phyloP scores from a whole-genome alignment of 176 grass and related monocot species.

The Hyparrhenia diplandra region DNA sequence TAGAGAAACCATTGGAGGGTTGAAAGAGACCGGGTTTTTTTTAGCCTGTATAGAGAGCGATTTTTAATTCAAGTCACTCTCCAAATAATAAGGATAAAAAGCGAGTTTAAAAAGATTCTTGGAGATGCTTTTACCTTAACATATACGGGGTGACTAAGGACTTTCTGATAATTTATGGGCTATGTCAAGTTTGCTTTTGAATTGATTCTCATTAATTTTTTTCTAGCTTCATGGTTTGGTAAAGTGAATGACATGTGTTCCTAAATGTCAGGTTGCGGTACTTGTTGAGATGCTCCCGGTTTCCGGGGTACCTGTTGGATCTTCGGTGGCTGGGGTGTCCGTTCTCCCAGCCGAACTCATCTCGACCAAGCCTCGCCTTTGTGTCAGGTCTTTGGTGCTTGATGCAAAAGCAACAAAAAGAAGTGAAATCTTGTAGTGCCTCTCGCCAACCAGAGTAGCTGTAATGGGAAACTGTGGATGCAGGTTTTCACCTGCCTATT shows the following conservation, averaged over 20 bases:
- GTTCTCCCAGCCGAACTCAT: constrained; percentile 52
- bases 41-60: too few relatives aligned
- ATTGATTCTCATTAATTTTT: neutral
- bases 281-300: constrained; percentile 77
- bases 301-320: constrained; percentile 63
- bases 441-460: neutral
- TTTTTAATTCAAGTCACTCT: neutral
- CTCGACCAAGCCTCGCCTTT: constrained; percentile 58
- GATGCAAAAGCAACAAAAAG: constrained; percentile 55
- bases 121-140: neutral
- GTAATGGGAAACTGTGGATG: neutral
- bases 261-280: constrained; percentile 57
- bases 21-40: too few relatives aligned
- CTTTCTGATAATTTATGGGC: neutral
- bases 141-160: neutral
- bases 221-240: neutral
- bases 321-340: constrained; percentile 55
- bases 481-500: neutral
- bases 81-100: neutral
- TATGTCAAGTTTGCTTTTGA: neutral
- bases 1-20: neutral
- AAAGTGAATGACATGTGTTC: constrained; percentile 11
- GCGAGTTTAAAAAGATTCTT: neutral
- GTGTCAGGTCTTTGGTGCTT: constrained; percentile 58
- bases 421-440: constrained; percentile 13